Evolutionary conservation across 768 basidiomycete genomes (phyloP).

Genomic region (Naganishia kalamii): DNA sequence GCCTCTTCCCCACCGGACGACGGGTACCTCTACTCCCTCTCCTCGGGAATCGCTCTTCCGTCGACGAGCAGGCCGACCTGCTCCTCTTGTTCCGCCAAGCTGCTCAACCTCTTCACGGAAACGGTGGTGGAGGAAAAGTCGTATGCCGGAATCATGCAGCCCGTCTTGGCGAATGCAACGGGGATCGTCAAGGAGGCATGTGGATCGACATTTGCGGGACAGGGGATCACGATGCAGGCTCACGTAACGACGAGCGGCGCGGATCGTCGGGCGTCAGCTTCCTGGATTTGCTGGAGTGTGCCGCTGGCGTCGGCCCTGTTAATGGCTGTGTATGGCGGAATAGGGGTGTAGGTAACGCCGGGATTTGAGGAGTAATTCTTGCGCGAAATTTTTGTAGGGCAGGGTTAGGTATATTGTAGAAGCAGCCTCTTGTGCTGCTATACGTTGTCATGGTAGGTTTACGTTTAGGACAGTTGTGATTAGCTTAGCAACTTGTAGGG

Average conservation of each 20-base stretch:
- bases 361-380: too few species aligned
- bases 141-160: neutral
- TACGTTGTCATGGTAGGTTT: too few species aligned
- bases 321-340: too few species aligned
- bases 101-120: conserved; percentile 12
- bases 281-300: neutral
- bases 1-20: conserved; percentile 10
- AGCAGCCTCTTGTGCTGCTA: too few species aligned
- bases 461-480: too few species aligned
- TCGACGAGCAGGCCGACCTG: conserved; percentile 7
- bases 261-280: neutral
- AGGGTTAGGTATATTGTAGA: too few species aligned
- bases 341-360: too few species aligned
- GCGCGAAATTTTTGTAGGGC: too few species aligned
- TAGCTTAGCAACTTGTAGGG: too few species aligned
- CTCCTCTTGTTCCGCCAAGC: conserved; percentile 13
- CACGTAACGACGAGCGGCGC: neutral
- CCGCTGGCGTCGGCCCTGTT: neutral
- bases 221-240: conserved; percentile 7
- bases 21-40: conserved; percentile 14
- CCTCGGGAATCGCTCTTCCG: conserved; percentile 12
- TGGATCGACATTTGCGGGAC: conserved; percentile 7
- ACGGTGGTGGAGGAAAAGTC: neutral
- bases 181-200: neutral
- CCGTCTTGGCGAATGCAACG: neutral